Evolutionary conservation across 2,329 filamentous ascomycete species (phyloP), one percentile per base, ranked within the genome.

Genomic region (Aspergillus ochraceus): DNA sequence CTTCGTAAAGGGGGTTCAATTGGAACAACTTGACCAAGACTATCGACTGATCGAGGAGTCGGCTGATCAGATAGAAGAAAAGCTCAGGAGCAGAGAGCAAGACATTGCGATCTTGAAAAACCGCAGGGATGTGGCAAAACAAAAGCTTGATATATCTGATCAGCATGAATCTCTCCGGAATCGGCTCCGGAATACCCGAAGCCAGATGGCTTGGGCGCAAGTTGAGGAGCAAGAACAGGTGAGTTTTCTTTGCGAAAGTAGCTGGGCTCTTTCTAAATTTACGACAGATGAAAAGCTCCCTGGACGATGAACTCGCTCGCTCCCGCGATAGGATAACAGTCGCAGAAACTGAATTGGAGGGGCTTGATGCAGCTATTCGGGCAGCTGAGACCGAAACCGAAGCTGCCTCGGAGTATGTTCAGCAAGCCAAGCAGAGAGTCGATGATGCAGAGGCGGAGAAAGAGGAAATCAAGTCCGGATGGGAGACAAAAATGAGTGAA

Each of bases 1-100:
- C 70, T 99, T 99, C 71, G 85, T 97, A 61, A 92, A 93, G 68
- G 95, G 95, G 26, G 96, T 97, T 0, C 93, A 98, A 69, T 84
- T 99, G 0, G 92, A 98, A 73, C 89, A 94, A 67, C 83, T 99
- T 10, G 92, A 97, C 72, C 88, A 91, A 62, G 95, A 99, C 71
- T 99, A 99, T 75, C 86, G 88, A 60, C 81, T 97, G 59, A 87
- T 97, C 14, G 87, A 90, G 61, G 89, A 96, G 65, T 89, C 86
- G 3, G 81, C 95, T 20, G 90, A 97, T 64, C 85, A 85, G 36
- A 91, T 88, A 60, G 83, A 88, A 57, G 80, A 80, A 32, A 90
- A 89, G 66, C 77, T 91, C 1, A 77, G 81, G 10, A 81, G 82
- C 29, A 85, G 86, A 42, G 75, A 84, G 49, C 85, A 86, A n/a